These are phyloP conservation scores for Saccharomycopsis guyanensis DNA, from an alignment of 805 yeast genomes.

Conservation along the genomic window DNA sequence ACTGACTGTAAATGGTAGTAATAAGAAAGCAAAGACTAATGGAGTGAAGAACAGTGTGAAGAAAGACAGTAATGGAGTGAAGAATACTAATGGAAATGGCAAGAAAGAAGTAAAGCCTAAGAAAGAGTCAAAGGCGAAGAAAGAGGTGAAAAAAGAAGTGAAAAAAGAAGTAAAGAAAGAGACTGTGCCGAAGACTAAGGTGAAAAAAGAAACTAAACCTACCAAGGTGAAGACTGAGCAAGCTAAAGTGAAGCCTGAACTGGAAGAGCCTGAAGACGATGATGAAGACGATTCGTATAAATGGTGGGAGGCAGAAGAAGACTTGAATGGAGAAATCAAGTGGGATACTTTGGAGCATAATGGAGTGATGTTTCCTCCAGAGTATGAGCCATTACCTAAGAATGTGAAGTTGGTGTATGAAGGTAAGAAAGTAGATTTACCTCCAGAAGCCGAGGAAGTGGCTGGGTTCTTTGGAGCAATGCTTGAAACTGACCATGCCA, in stretches of 20 bases:
- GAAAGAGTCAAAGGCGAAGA: conserved; percentile 4
- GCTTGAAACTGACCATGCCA: conserved; percentile 81
- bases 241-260: conserved; percentile 16
- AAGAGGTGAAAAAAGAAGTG: conserved; percentile 12
- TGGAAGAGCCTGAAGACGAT: conserved; percentile 30
- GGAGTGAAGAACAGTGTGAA: conserved; percentile 21
- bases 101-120: background rate
- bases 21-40: conserved; percentile 17
- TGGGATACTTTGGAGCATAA: conserved; percentile 85
- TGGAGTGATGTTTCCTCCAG: conserved; percentile 93
- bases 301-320: conserved; percentile 82
- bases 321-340: conserved; percentile 64
- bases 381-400: conserved; percentile 77
- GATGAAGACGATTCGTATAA: conserved; percentile 55
- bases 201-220: conserved; percentile 5
- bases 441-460: conserved; percentile 85
- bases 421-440: conserved; percentile 66
- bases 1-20: conserved; percentile 6
- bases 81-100: background rate
- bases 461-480: conserved; percentile 93
- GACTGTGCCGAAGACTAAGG: conserved; percentile 6
- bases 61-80: conserved; percentile 4
- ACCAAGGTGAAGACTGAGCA: conserved; percentile 4
- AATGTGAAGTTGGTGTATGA: conserved; percentile 70
- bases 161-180: conserved; percentile 21